phyloP scores from a whole-genome alignment of 352 stramenopile species.

The Achlya hypogyna region DNA sequence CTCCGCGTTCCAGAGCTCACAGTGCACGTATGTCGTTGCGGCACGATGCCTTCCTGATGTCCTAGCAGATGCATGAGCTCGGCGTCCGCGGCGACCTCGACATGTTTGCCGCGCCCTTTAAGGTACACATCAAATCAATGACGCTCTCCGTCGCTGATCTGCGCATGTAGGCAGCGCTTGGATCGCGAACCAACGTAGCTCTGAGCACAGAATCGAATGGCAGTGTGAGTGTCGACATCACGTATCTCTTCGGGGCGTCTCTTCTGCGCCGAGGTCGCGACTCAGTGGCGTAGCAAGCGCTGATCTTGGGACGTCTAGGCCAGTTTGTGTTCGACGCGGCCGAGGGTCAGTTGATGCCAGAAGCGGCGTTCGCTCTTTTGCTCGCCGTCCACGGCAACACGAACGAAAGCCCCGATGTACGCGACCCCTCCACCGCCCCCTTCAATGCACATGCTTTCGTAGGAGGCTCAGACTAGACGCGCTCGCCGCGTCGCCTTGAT shows the following conservation, averaged over 20 bases:
- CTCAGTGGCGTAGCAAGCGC: neutral
- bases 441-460: neutral
- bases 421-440: neutral
- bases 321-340: neutral
- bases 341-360: neutral
- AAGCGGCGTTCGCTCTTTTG: neutral
- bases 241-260: slow-evolving; percentile 8
- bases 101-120: slow-evolving; percentile 17
- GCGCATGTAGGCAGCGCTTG: neutral
- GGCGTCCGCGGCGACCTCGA: slow-evolving; percentile 10
- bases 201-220: slow-evolving; percentile 2
- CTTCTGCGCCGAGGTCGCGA: slow-evolving; percentile 7
- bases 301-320: neutral
- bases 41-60: neutral
- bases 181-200: neutral
- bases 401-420: slow-evolving; percentile 11
- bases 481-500: neutral
- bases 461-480: neutral
- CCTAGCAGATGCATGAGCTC: slow-evolving; percentile 14
- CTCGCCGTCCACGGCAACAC: neutral
- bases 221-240: slow-evolving; percentile 4
- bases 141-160: neutral
- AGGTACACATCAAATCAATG: neutral
- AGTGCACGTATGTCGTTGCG: neutral
- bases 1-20: neutral